Conservation (phyloP, 2,329 filamentous ascomycete species). For the Anthostomella pinea region DNA sequence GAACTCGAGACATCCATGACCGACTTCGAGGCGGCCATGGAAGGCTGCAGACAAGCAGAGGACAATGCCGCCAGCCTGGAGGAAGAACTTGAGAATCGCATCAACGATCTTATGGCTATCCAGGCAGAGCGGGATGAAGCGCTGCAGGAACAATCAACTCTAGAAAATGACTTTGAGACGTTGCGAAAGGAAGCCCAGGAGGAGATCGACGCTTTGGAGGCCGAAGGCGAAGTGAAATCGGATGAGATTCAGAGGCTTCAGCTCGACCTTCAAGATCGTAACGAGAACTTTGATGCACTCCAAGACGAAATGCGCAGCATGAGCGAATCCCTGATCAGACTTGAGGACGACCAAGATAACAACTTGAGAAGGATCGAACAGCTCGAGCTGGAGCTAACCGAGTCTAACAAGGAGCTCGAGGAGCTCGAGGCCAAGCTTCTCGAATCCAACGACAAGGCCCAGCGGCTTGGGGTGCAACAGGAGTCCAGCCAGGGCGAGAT, state of each 20-base stretch:
- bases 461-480: conserved; percentile 83
- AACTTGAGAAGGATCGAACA: conserved; percentile 77
- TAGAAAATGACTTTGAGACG: conserved; percentile 60
- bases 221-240: conserved; percentile 69
- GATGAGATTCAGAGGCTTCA: conserved; percentile 69
- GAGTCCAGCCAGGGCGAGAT: conserved; percentile 93
- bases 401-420: conserved; percentile 84
- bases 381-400: conserved; percentile 77
- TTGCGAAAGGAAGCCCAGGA: conserved; percentile 63
- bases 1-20: conserved; percentile 77
- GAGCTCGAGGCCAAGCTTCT: conserved; percentile 78
- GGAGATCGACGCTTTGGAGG: conserved; percentile 65
- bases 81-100: conserved; percentile 74
- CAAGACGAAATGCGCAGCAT: conserved; percentile 92
- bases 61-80: conserved; percentile 62
- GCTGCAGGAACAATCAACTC: conserved; percentile 59
- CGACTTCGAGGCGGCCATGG: conserved; percentile 73
- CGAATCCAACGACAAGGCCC: conserved; percentile 83
- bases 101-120: conserved; percentile 75
- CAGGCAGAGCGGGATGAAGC: conserved; percentile 86
- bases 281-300: conserved; percentile 86
- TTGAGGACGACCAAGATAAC: conserved; percentile 85
- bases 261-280: conserved; percentile 69
- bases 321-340: conserved; percentile 77
- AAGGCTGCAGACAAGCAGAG: conserved; percentile 59